These are phyloP conservation scores for Bryum argenteum DNA, from an alignment of 225 moss, liverwort and hornwort genomes.

Conservation along the genomic window DNA sequence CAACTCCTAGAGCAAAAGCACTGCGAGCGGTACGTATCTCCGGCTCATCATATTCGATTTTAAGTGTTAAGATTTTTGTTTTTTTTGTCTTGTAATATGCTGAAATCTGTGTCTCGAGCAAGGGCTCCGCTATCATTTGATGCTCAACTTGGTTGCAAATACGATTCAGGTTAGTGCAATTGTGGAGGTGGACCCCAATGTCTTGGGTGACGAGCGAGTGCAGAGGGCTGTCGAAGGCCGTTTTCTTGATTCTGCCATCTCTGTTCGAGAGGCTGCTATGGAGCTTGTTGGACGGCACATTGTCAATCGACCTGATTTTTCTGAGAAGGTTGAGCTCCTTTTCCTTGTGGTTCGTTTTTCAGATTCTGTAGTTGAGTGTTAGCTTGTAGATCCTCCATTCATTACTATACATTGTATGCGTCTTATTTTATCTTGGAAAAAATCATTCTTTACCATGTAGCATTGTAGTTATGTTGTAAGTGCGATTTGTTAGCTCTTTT, in stretches of 20 bases:
- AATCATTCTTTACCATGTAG: not conserved
- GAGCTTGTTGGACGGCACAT: conserved; percentile 97
- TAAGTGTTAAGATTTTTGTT: too few species aligned
- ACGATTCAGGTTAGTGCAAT: conserved; percentile 73
- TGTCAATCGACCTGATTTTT: conserved; percentile 90
- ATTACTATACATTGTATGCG: not conserved
- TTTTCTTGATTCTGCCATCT: conserved; percentile 97
- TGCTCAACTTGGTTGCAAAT: conserved; percentile 1
- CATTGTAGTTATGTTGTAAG: not conserved
- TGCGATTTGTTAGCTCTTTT: not conserved
- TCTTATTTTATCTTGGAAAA: not conserved
- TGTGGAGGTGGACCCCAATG: conserved; percentile 89
- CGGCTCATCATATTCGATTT: not conserved
- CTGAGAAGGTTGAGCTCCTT: conserved; percentile 64
- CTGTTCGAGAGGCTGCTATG: conserved; percentile 98
- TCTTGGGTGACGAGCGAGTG: conserved; percentile 89
- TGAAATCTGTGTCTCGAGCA: conserved; percentile 5
- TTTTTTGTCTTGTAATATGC: conserved; percentile 1
- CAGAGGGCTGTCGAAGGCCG: conserved; percentile 95
- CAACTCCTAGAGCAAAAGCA: conserved; percentile 94
- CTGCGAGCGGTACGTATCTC: conserved; percentile 72
- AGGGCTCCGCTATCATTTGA: conserved; percentile 2
- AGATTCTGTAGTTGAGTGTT: not conserved
- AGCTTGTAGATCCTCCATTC: conserved; percentile 18
- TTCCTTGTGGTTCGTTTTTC: not conserved